Evolutionary conservation across 352 stramenopile genomes (phyloP), one percentile per base, ranked within the genome.

Genomic region (Globisporangium middletonii): DNA sequence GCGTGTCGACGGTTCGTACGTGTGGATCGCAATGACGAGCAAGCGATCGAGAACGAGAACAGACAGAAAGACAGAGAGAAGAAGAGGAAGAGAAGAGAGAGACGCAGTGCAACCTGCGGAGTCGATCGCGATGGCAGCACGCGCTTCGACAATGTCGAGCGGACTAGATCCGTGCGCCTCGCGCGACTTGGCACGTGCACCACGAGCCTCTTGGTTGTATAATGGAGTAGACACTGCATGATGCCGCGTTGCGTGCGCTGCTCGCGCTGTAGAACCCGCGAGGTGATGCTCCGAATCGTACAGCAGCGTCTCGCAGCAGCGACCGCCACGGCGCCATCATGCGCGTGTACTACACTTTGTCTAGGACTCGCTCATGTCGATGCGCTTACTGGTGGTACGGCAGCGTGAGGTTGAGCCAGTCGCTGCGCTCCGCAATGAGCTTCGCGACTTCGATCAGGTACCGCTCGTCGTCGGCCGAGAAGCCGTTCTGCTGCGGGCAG

Each of bases 401-500:
- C 48, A 89, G 63, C 35, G 61, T 61, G 33, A 84, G 55, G 65
- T 83, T 91, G 60, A 72, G 68, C 80, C 80, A 91, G 68, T 89
- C 77, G 44, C 71, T 88, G 27, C 69, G 71, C 51, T 79, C 68
- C 18, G 80, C 68, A 62, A 89, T 62, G 50, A 88, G 57, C 33
- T 68, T 68, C 28, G 76, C 76, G 45, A 89, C 77, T 53, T 83
- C 60, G 16, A 79, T 68, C 9, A 91, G 74, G n/a, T 74, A 77
- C 50, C 78, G 78, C 62, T 88, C 74, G 65, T 91, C 80, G 46
- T 86, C 75, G 12, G 64, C 72, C 15, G 78, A 86, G 69, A 93
- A 93, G 0, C 83, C 83, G 60, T 79, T 74, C 47, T 76, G 77
- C 45, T 77, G 38, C 4, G 83, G 83, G 47, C 83, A 92, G 65